A percentile compares a stretch with the other conserved stretches of the same genome.
Conservation (phyloP, 306 rosid species). For the Trichosanthes truncata region DNA sequence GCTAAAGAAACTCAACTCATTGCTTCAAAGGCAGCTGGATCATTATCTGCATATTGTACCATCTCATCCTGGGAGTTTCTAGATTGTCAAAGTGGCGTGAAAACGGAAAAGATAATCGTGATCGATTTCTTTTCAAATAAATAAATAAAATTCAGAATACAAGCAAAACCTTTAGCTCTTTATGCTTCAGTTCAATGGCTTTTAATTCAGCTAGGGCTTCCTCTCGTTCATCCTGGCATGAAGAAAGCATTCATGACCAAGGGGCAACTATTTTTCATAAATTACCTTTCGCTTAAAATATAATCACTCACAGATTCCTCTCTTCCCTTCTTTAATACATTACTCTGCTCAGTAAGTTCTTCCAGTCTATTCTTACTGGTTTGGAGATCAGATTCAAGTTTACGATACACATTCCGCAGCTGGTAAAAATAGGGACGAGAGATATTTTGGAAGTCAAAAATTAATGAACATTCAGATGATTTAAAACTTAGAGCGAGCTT, state of each 20-base stretch:
- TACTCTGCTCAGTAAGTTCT: constrained; percentile 59
- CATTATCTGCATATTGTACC: constrained; percentile 78
- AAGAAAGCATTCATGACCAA: constrained; percentile 9
- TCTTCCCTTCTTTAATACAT: constrained; percentile 67
- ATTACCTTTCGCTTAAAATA: neutral
- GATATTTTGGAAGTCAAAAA: neutral
- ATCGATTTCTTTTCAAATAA: neutral
- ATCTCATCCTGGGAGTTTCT: constrained; percentile 53
- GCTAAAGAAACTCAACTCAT: constrained; percentile 48
- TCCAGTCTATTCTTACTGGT: constrained; percentile 43
- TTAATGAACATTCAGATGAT: neutral
- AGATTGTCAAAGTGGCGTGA: neutral
- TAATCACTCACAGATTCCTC: constrained; percentile 73
- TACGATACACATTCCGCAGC: constrained; percentile 67
- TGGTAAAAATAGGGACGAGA: constrained; percentile 23
- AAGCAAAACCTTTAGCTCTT: constrained; percentile 57
- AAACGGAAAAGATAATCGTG: neutral
- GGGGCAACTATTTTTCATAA: neutral
- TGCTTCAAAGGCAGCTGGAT: constrained; percentile 88
- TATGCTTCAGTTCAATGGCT: constrained; percentile 54
- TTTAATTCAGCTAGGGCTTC: constrained; percentile 67
- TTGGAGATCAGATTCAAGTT: constrained; percentile 72
- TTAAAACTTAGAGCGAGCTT: neutral
- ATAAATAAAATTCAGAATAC: neutral
- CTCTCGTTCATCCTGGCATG: constrained; percentile 65